These are phyloP conservation scores for Sporothrix brasiliensis DNA, from an alignment of 2,329 filamentous ascomycete genomes.

Conservation along the genomic window DNA sequence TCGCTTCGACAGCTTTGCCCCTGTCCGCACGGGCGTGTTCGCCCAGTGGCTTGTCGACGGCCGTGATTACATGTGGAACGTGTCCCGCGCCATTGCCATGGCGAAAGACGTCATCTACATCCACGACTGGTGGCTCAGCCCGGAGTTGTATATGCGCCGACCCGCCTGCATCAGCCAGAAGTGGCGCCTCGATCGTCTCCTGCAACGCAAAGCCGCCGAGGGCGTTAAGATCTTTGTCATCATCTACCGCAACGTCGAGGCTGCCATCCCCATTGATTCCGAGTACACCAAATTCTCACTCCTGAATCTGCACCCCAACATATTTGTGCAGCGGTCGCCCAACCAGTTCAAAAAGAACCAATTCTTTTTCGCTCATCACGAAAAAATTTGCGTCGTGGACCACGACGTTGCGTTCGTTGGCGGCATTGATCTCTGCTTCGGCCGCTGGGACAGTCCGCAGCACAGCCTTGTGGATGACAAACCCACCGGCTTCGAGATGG, in stretches of 20 bases:
- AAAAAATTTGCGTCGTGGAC: constrained; percentile 96
- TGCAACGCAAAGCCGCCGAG: constrained; percentile 91
- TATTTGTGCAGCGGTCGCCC: constrained; percentile 93
- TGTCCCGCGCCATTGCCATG: constrained; percentile 94
- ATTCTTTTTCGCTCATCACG: constrained; percentile 98
- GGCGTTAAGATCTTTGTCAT: constrained; percentile 98
- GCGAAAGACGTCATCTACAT: constrained; percentile 98
- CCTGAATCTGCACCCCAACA: constrained; percentile 91
- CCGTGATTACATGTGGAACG: constrained; percentile 99
- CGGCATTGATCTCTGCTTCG: constrained; percentile 94
- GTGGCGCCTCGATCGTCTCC: constrained; percentile 88
- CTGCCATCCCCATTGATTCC: constrained; percentile 95
- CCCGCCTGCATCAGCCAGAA: constrained; percentile 96
- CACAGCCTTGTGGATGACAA: constrained; percentile 91
- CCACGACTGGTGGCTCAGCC: constrained; percentile 96
- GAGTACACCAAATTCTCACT: constrained; percentile 97
- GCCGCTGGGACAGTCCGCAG: constrained; percentile 94
- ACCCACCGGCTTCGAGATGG: constrained; percentile 86
- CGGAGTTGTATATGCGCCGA: constrained; percentile 90
- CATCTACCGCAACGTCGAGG: constrained; percentile 96
- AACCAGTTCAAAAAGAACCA: constrained; percentile 99
- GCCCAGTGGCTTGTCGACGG: constrained; percentile 97
- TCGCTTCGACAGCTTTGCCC: constrained; percentile 91
- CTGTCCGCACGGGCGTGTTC: constrained; percentile 81
- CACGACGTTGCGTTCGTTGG: constrained; percentile 95